These are phyloP conservation scores for Dioszegia aurantiaca DNA, from an alignment of 768 basidiomycete species.

Conservation along the genomic window DNA sequence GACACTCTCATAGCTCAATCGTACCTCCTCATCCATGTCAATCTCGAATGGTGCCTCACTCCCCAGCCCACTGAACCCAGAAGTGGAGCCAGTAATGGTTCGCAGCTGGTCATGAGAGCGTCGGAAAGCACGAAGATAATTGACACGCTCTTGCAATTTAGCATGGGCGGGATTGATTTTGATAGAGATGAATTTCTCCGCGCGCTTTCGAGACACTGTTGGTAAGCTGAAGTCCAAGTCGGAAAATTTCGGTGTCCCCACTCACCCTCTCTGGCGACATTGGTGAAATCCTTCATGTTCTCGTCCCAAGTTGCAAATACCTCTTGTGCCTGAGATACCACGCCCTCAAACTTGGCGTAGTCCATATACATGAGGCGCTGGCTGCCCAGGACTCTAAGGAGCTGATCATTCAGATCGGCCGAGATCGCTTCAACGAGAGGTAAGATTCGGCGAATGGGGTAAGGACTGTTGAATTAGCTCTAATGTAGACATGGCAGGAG, in stretches of 20 bases:
- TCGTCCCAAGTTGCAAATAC: constrained; percentile 89
- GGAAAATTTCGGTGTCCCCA: background rate
- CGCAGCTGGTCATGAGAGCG: constrained; percentile 97
- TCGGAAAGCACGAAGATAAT: constrained; percentile 86
- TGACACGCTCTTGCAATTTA: constrained; percentile 79
- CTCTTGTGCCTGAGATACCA: constrained; percentile 68
- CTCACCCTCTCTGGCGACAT: constrained; percentile 73
- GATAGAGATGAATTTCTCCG: constrained; percentile 93
- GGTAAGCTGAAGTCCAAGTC: constrained; percentile 1
- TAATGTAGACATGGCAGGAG: too few species aligned
- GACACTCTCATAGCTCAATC: constrained; percentile 93
- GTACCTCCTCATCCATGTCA: constrained; percentile 98
- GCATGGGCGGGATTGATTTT: constrained; percentile 87
- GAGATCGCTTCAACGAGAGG: constrained; percentile 98
- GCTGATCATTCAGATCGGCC: constrained; percentile 92
- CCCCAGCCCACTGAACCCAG: constrained; percentile 70
- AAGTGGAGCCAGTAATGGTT: constrained; percentile 93
- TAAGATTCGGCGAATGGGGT: constrained; percentile 90
- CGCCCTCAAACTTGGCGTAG: constrained; percentile 87
- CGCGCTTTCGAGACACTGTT: constrained; percentile 73
- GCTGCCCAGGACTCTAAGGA: constrained; percentile 82
- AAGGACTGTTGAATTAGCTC: constrained; percentile 58
- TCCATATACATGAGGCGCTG: constrained; percentile 90
- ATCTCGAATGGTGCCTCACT: constrained; percentile 66
- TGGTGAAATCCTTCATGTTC: constrained; percentile 82